Evolutionary conservation across 202 grass and related monocot species (phyloP).

Genomic region (Panicum virgatum): DNA sequence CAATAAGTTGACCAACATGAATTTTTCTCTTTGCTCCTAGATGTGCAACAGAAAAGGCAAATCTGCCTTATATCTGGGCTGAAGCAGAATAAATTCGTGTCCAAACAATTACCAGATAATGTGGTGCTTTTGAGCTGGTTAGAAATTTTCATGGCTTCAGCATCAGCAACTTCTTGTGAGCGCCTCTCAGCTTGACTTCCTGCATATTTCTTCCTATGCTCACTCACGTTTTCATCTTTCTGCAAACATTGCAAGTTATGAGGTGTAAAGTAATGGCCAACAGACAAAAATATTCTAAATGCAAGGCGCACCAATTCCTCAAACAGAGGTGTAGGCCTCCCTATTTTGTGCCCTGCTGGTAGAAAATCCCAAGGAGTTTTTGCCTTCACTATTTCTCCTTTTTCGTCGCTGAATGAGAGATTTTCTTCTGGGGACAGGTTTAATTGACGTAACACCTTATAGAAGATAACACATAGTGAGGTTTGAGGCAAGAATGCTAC

Average conservation of each 20-base stretch:
- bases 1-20: neutral
- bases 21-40: neutral
- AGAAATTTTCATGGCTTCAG: slow-evolving; percentile 50
- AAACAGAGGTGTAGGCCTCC: slow-evolving; percentile 76
- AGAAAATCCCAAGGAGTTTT: slow-evolving; percentile 89
- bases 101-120: slow-evolving; percentile 56
- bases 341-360: slow-evolving; percentile 75
- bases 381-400: no score
- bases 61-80: neutral
- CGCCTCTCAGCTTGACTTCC: slow-evolving; percentile 91
- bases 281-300: slow-evolving; percentile 26
- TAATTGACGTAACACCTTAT: slow-evolving; percentile 71
- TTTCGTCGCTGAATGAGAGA: no score
- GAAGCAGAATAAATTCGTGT: neutral
- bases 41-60: slow-evolving; percentile 2
- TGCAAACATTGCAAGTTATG: slow-evolving; percentile 42
- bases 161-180: slow-evolving; percentile 61
- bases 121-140: slow-evolving; percentile 66
- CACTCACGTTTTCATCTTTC: slow-evolving; percentile 79
- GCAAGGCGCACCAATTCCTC: slow-evolving; percentile 69
- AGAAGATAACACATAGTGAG: slow-evolving; percentile 19
- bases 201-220: slow-evolving; percentile 66
- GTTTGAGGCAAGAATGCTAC: neutral
- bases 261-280: slow-evolving; percentile 20
- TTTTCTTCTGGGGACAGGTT: no score